Evolutionary conservation across 2,329 filamentous ascomycete species (phyloP), one percentile per base, ranked within the genome.

Genomic region (Graphilbum fragrans): DNA sequence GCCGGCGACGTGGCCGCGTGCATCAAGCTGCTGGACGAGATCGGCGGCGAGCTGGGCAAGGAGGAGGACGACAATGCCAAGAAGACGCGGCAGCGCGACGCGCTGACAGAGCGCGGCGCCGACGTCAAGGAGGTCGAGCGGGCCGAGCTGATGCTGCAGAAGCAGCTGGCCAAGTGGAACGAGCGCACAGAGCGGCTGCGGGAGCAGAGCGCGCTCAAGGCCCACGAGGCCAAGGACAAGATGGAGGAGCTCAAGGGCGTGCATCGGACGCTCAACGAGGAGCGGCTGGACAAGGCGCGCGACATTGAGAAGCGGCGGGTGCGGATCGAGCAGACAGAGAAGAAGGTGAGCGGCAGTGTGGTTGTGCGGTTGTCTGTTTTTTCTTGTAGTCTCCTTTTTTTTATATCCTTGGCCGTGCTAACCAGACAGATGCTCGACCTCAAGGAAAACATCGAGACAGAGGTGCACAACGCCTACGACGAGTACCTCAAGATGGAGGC

Each of bases 401-500:
- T 22, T 3, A 25, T 23, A 6, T 19, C 20, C 21, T 1, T 18
- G 12, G 33, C 8, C n/a, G 23, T 18, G 21, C 56, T 55, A 45
- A 56, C 44, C 34, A 5, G 14, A 8, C 48, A 95, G 88, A 98
- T 96, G 90, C 79, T 83, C 37, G 92, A 98, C 61, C 72, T 98
- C 51, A 96, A 95, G 58, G 92, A 96, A 59, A 93, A 92, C 53
- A 94, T 98, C 48, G 90, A 96, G 57, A 88, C 82, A 47, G 92
- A 98, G 62, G 82, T 96, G 9, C 85, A 92, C 56, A 77, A 76
- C 42, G 87, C 92, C 1, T 79, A 94, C 53, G 88, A 94, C 50
- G 86, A 96, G 66, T 98, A 94, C 62, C 73, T 94, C 57, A 95
- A 95, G 76, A 82, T 98, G 77, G 90, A 96, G 61, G 82, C 86